A percentile compares a stretch with the other conserved stretches of the same genome.
Conservation (phyloP, 2,329 filamentous ascomycete genomes). For the Hyphodiscus sp. region DNA sequence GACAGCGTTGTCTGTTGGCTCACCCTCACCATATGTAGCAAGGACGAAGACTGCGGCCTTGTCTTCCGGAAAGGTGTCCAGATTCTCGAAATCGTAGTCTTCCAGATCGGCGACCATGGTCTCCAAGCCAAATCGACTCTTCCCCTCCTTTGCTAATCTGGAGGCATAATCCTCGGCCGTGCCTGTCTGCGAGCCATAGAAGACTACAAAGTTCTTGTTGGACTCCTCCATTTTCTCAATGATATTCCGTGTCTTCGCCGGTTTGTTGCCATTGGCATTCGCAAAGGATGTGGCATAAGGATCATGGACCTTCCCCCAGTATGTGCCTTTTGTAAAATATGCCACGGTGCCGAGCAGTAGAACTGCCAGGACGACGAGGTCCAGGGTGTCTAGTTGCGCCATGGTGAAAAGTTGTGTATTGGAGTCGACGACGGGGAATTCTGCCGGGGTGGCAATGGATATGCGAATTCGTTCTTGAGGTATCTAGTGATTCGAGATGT, state of each 20-base stretch:
- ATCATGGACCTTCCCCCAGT: conserved; percentile 85
- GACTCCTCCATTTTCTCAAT: conserved; percentile 93
- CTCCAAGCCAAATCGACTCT: conserved; percentile 90
- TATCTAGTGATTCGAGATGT: background rate
- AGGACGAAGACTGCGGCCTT: conserved; percentile 93
- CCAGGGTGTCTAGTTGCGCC: conserved; percentile 94
- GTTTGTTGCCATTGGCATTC: conserved; percentile 62
- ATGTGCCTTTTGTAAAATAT: conserved; percentile 96
- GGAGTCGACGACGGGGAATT: background rate
- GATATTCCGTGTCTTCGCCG: conserved; percentile 84
- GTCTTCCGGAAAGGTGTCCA: conserved; percentile 81
- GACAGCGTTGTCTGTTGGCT: conserved; percentile 97
- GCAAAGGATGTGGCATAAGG: conserved; percentile 75
- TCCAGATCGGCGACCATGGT: conserved; percentile 98
- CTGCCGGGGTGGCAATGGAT: background rate
- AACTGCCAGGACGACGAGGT: conserved; percentile 81
- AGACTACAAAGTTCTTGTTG: conserved; percentile 95
- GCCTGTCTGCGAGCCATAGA: conserved; percentile 97
- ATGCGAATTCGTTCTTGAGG: background rate
- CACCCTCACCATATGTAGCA: conserved; percentile 95
- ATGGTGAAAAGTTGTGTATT: conserved; percentile 41
- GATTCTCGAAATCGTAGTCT: conserved; percentile 93
- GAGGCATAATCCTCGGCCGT: conserved; percentile 98
- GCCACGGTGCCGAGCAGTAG: conserved; percentile 83
- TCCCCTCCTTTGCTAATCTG: conserved; percentile 91